phyloP scores from a whole-genome alignment of 2,329 filamentous ascomycete genomes.

The Calonectria pseudoreteaudii region DNA sequence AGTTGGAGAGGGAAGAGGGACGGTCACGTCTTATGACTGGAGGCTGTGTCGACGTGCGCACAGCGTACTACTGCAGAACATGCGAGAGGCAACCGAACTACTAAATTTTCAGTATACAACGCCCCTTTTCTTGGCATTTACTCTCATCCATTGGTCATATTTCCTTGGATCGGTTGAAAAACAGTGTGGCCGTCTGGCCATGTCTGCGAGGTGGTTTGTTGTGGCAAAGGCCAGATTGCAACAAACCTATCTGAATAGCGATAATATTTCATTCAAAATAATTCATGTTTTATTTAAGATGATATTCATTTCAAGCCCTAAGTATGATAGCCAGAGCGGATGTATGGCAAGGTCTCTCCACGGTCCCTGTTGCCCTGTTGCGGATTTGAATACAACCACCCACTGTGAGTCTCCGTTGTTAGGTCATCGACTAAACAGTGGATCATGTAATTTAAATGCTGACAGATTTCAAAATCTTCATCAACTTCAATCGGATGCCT shows the following conservation, averaged over 20 bases:
- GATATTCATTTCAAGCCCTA: background rate
- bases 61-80: background rate
- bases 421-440: background rate
- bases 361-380: background rate
- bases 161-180: background rate
- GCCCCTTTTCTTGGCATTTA: background rate
- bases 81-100: background rate
- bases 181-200: background rate
- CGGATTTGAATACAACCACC: background rate
- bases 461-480: background rate
- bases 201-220: background rate
- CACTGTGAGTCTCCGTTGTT: background rate
- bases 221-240: background rate
- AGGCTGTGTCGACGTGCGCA: background rate
- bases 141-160: background rate
- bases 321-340: background rate
- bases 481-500: background rate
- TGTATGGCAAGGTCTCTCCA: background rate
- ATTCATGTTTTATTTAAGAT: background rate
- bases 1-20: background rate
- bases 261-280: background rate
- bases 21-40: background rate
- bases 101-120: background rate
- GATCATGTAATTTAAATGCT: background rate
- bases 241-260: background rate